phyloP scores from a whole-genome alignment of 495 filamentous ascomycete genomes.

The Hypomontagnella monticulosa region DNA sequence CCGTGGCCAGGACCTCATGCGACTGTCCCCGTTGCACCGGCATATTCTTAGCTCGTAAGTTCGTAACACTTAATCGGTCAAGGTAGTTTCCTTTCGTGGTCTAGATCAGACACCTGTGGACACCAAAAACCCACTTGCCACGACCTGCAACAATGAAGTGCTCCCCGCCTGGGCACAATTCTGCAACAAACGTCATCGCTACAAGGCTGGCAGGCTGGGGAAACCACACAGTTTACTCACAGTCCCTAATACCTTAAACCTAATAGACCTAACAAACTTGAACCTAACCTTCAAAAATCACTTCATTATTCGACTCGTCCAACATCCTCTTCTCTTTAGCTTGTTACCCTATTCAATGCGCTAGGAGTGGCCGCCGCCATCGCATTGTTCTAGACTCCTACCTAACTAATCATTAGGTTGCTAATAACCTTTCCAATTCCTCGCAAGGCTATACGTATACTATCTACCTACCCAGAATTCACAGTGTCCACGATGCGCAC shows the following conservation, averaged over 20 bases:
- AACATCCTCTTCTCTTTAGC: background rate
- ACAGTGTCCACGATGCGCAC: constrained; percentile 17
- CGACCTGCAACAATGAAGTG: constrained; percentile 36
- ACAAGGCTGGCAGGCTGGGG: constrained; percentile 43
- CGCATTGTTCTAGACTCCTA: background rate
- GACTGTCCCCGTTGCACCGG: constrained; percentile 21
- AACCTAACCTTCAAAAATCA: background rate
- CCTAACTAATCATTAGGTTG: background rate
- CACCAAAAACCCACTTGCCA: constrained; percentile 26
- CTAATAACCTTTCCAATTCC: background rate
- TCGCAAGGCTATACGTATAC: background rate
- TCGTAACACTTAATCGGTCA: background rate
- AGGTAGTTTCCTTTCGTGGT: constrained; percentile 33
- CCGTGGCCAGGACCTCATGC: constrained; percentile 17
- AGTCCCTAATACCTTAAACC: too few species aligned
- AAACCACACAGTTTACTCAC: constrained; percentile 6
- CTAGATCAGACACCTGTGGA: constrained; percentile 18
- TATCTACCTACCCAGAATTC: background rate
- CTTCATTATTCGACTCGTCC: background rate
- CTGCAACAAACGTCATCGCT: constrained; percentile 43
- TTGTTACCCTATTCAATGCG: background rate
- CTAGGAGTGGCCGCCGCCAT: too few species aligned
- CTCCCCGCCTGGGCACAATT: constrained; percentile 28
- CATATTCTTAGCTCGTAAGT: background rate
- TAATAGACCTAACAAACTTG: background rate